Evolutionary conservation across 2,329 filamentous ascomycete species (phyloP), one percentile per base, ranked within the genome.

Genomic region (Fusarium miscanthi): DNA sequence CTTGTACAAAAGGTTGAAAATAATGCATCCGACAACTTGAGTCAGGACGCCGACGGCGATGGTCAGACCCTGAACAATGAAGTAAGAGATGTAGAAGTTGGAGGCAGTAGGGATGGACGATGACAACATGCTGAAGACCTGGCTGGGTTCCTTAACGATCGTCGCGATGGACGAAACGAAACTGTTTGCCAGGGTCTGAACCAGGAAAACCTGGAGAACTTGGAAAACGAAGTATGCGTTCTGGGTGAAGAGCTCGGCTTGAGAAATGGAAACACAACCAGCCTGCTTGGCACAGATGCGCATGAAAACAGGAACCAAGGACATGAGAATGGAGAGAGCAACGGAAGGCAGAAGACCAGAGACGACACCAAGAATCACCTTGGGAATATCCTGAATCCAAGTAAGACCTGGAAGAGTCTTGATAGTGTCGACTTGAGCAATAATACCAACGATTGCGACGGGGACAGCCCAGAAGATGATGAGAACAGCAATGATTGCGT

Each of bases 51-150:
- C 87, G 1, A 92, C 87, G n/a, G 93, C 91, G 72, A 95, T 89
- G 1, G 90, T 92, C 53, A 97, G 84, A 56, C 94, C 94, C 80
- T 97, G 94, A 2, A 97, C 86, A 43, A 97, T 90, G 74, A 97
- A 95, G 83, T 97, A 97, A 19, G 82, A 93, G 58, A 98, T 92
- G 83, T 98, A 99, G 79, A 98, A 97, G 84, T 97, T 98, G 71
- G 94, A 95, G 0, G 94, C 91, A 46, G 89, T 91, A 17, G 96
- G 96, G 23, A 99, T 85, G 56, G 92, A 90, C 14, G 85, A 79
- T 3, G 94, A 92, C 14, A 97, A 85, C 57, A 95, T 83, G 6
- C 78, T 82, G 1, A 94, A 90, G 30, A 91, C 88, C 2, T 82
- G 81, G 11, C 82, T 78, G 2, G 94, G 94, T 8, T 93, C 76